Conservation (phyloP, 345 rosid genomes). For the Barbarea vulgaris region DNA sequence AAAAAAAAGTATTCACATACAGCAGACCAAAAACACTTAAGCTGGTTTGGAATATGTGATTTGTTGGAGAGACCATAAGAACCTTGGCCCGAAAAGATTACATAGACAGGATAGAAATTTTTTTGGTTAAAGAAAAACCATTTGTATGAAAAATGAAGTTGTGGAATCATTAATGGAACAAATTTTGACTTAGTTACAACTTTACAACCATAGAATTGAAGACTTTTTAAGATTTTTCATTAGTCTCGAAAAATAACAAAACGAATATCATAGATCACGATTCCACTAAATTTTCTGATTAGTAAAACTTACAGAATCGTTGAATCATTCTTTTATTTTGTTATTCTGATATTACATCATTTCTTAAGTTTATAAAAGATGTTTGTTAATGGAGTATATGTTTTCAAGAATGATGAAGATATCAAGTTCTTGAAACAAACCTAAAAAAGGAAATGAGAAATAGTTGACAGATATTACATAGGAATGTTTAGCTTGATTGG, state of each 20-base stretch:
- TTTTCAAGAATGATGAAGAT: slow-evolving; percentile 6
- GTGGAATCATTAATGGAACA: neutral
- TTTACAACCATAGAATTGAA: no score
- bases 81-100: neutral
- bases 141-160: neutral
- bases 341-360: neutral
- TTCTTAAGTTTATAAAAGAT: neutral
- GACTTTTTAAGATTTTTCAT: neutral
- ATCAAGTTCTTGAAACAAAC: neutral
- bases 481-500: slow-evolving; percentile 19
- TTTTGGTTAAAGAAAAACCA: neutral
- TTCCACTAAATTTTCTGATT: neutral
- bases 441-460: neutral
- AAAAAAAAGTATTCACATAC: neutral
- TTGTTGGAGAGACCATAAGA: slow-evolving; percentile 1
- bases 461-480: neutral
- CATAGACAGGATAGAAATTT: no score
- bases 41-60: slow-evolving; percentile 13
- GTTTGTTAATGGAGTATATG: no score
- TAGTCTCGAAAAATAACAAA: neutral
- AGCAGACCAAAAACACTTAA: slow-evolving; percentile 1
- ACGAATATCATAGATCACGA: neutral
- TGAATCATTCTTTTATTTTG: neutral
- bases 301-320: neutral
- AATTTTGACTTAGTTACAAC: neutral